A percentile compares a stretch with the other conserved stretches of the same genome.
These are phyloP conservation scores for Aquilaria agallochum DNA, from an alignment of 441 rosid genomes.

Conservation along the genomic window DNA sequence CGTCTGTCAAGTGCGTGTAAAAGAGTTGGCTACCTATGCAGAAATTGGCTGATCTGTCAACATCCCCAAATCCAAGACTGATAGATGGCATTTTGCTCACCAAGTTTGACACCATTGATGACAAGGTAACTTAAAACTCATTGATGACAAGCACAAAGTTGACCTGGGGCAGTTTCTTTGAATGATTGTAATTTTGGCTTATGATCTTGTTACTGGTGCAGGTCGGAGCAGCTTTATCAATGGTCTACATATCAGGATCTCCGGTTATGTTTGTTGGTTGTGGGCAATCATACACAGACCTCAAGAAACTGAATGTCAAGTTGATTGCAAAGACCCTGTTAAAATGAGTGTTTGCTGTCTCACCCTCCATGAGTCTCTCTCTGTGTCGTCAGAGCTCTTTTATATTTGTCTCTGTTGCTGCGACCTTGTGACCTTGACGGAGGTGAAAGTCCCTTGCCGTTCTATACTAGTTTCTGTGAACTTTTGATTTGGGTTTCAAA, in stretches of 20 bases:
- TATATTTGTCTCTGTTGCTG: constrained; percentile 8
- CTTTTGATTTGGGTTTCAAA: background rate
- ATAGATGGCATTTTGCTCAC: constrained; percentile 97
- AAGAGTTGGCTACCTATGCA: constrained; percentile 23
- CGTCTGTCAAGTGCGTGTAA: constrained; percentile 2
- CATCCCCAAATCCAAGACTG: constrained; percentile 62
- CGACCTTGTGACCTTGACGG: constrained; percentile 16
- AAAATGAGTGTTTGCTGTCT: constrained; percentile 37
- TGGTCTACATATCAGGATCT: constrained; percentile 94
- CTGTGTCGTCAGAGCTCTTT: constrained; percentile 1
- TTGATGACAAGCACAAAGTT: background rate
- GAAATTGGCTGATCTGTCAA: constrained; percentile 88
- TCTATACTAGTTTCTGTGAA: constrained; percentile 3
- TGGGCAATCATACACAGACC: constrained; percentile 94
- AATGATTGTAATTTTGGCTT: background rate
- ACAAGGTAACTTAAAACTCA: constrained; percentile 51
- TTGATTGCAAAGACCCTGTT: constrained; percentile 87
- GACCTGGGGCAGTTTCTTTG: no score
- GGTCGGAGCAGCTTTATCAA: constrained; percentile 97
- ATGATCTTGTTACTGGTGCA: constrained; percentile 20
- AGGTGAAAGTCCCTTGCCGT: constrained; percentile 25
- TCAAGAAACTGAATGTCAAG: constrained; percentile 88
- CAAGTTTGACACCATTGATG: constrained; percentile 93
- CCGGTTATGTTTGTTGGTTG: constrained; percentile 99
- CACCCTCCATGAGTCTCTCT: constrained; percentile 4